A percentile compares a stretch with the other conserved stretches of the same genome.
Conservation (phyloP, 352 stramenopile species). For the Synura sp. region DNA sequence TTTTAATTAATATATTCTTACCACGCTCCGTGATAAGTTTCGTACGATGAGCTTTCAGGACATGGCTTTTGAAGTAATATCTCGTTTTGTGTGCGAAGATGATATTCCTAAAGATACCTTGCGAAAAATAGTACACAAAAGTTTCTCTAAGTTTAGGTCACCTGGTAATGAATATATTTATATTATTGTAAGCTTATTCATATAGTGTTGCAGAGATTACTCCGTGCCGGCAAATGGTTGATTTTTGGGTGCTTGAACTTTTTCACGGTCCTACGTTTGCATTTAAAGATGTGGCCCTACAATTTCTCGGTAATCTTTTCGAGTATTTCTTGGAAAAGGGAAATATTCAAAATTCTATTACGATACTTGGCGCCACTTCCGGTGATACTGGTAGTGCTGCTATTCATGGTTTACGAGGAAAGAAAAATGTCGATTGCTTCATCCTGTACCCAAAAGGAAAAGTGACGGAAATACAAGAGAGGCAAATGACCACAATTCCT, state of each 20-base stretch:
- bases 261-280: conserved; percentile 98
- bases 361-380: conserved; percentile 94
- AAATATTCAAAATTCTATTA: conserved; percentile 72
- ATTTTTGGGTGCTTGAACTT: conserved; percentile 86
- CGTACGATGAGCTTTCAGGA: conserved; percentile 85
- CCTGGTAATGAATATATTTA: conserved; percentile 27
- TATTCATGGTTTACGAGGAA: conserved; percentile 95
- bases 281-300: conserved; percentile 98
- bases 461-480: conserved; percentile 94
- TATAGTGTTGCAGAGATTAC: conserved; percentile 91
- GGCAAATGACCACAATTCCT: conserved; percentile 97
- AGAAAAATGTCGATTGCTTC: conserved; percentile 95
- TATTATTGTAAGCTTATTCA: too few relatives aligned
- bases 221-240: conserved; percentile 77
- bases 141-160: conserved; percentile 85
- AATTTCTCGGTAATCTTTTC: conserved; percentile 98
- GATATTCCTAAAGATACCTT: conserved; percentile 86
- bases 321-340: conserved; percentile 92
- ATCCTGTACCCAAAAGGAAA: conserved; percentile 94
- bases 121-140: conserved; percentile 78
- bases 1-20: neutral
- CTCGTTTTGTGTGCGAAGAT: conserved; percentile 88
- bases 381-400: conserved; percentile 95
- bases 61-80: conserved; percentile 88
- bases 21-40: neutral